Percentiles rank a stretch among this genome's conserved stretches.
Conservation (phyloP, 2,329 filamentous ascomycete genomes). For the Phyllosticta capitalensis region DNA sequence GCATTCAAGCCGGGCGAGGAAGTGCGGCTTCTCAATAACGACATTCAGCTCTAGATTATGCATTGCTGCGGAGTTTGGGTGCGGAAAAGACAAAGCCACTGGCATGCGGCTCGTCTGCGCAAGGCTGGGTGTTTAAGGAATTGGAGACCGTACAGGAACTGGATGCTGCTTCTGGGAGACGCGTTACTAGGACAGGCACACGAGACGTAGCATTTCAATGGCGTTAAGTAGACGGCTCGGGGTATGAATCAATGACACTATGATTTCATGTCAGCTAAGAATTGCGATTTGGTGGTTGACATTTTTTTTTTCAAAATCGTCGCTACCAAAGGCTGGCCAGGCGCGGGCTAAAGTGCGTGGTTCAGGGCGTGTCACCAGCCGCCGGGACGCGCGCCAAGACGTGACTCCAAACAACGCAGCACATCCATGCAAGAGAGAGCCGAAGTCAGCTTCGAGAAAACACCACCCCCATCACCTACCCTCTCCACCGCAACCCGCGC, state of each 20-base stretch:
- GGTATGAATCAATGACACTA: not conserved
- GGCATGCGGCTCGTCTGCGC: not conserved
- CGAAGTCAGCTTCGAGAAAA: slow-evolving; percentile 12
- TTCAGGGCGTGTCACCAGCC: not conserved
- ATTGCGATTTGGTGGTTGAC: no score
- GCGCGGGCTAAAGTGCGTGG: not conserved
- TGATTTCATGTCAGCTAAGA: no score
- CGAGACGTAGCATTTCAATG: not conserved
- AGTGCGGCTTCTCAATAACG: slow-evolving; percentile 76
- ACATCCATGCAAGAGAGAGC: slow-evolving; percentile 10
- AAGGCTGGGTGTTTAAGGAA: not conserved
- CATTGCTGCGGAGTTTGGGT: slow-evolving; percentile 1
- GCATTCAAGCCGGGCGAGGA: slow-evolving; percentile 97
- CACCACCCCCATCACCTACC: slow-evolving; percentile 1
- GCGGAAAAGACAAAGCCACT: not conserved
- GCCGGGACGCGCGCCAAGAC: not conserved
- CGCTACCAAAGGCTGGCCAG: not conserved
- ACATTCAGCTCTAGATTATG: slow-evolving; percentile 59
- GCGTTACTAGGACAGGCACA: not conserved
- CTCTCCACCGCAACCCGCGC: slow-evolving; percentile 1
- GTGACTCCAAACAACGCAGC: not conserved
- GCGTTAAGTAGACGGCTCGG: not conserved
- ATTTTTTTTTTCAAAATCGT: no score
- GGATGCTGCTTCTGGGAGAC: not conserved
- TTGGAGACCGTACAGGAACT: not conserved